Base-by-base conservation (phyloP, 2,329 filamentous ascomycete genomes). In the Calonectria leucothoes region DNA sequence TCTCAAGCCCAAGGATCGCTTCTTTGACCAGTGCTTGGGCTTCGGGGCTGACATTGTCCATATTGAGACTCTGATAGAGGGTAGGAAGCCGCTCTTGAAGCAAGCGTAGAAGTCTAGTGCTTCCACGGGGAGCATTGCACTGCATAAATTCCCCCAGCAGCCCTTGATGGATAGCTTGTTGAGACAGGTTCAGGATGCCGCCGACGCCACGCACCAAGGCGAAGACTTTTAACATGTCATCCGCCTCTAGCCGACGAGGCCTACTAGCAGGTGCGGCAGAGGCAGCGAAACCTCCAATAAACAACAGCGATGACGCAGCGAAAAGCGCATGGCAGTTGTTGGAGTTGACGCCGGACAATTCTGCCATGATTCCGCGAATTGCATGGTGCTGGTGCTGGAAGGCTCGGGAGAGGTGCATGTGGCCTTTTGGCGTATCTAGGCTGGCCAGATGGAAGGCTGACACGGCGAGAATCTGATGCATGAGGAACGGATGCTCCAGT, bases 381-480 rank as follows among this genome's bases (percentile, higher is more conserved):
- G 70, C 63, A 42, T 69, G 70, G 17, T 72, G 70, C 29, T 72
- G 70, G n/a, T 72, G 52, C 10, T 72, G 70, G 27, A 72, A 67
- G 8, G 65, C 70, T 15, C 20, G 48, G 4, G 65, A 68, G 29
- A 48, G 42, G 17, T 72, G 48, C 20, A 35, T 15, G 12, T 57
- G 29, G 23, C 27, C 12, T 6, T 48, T 35, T 23, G 55, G 31
- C 17, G 39, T 25, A 14, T 49, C n/a, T 7, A 72, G 27, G 35
- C 15, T 65, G 31, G 71, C 71, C 10, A 73, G 67, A 45, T 73
- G 71, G 14, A 73, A 73, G 8, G 71, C 61, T 6, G 71, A 66
- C 20, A 70, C 42, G 17, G 71, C 71, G 45, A 73, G 71, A 12
- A 73, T 66, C 39, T 70, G 68, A 29, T 73, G 71, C 51, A 73